Percentiles rank a stretch among this genome's conserved stretches.
These are phyloP conservation scores for Annulohypoxylon maeteangense DNA, from an alignment of 495 filamentous ascomycete genomes.

Conservation along the genomic window DNA sequence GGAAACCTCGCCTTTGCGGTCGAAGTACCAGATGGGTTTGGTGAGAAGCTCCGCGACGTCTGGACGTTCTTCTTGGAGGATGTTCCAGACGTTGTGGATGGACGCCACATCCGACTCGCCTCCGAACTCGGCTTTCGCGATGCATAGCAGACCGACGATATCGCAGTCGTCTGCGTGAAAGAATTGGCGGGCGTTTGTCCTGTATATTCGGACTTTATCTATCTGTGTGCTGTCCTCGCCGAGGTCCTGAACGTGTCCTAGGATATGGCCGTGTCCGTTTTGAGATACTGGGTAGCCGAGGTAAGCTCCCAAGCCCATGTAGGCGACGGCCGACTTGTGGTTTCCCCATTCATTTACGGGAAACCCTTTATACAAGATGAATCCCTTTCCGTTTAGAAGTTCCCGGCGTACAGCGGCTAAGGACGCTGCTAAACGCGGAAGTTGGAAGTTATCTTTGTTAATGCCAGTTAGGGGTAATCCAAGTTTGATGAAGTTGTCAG, in stretches of 20 bases:
- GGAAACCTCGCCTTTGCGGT: slow-evolving; percentile 87
- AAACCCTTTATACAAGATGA: slow-evolving; percentile 88
- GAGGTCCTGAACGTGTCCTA: slow-evolving; percentile 91
- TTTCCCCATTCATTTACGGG: slow-evolving; percentile 81
- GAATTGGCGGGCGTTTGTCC: slow-evolving; percentile 82
- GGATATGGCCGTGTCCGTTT: slow-evolving; percentile 86
- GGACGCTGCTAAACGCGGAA: slow-evolving; percentile 68
- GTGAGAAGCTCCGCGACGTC: slow-evolving; percentile 81
- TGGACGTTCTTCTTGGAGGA: slow-evolving; percentile 75
- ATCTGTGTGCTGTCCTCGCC: slow-evolving; percentile 84
- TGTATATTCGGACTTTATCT: slow-evolving; percentile 86
- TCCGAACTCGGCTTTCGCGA: slow-evolving; percentile 79
- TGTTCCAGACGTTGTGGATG: slow-evolving; percentile 85
- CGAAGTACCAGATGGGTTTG: slow-evolving; percentile 89
- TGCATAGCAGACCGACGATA: slow-evolving; percentile 86
- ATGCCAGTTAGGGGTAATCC: slow-evolving; percentile 77
- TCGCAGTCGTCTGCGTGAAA: slow-evolving; percentile 89
- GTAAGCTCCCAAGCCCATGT: slow-evolving; percentile 90
- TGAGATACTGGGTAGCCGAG: slow-evolving; percentile 88
- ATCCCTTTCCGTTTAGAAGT: slow-evolving; percentile 85
- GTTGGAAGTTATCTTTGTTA: slow-evolving; percentile 73
- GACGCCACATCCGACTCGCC: slow-evolving; percentile 87
- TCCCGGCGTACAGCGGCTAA: slow-evolving; percentile 71
- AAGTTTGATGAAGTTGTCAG: slow-evolving; percentile 73
- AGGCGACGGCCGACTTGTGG: slow-evolving; percentile 83